These are phyloP conservation scores for Magnusiomyces magnusii DNA, from an alignment of 1,139 yeast genomes.

Conservation along the genomic window DNA sequence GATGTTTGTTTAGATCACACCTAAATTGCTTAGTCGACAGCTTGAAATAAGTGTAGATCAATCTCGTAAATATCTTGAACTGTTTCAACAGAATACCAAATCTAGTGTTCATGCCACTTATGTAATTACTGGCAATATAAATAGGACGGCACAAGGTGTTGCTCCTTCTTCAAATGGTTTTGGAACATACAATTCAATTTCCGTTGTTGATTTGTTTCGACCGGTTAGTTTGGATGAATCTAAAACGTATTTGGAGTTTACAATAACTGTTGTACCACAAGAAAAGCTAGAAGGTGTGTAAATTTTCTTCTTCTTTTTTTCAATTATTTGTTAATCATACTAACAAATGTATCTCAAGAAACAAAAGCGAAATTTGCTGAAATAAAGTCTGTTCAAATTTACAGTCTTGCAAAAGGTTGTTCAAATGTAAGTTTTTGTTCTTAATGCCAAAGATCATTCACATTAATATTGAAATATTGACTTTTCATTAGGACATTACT, in stretches of 20 bases:
- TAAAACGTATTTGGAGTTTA: neutral
- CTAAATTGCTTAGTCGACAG: constrained; percentile 13
- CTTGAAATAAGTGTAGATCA: constrained; percentile 10
- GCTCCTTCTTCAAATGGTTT: constrained; percentile 11
- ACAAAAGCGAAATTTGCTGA: constrained; percentile 8
- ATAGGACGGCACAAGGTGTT: constrained; percentile 3
- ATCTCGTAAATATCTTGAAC: constrained; percentile 17
- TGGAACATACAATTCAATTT: constrained; percentile 16
- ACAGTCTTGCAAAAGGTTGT: constrained; percentile 10
- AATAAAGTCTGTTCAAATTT: constrained; percentile 11
- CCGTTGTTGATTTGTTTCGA: constrained; percentile 19
- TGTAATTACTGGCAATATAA: constrained; percentile 17
- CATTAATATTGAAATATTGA: neutral
- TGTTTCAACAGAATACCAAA: constrained; percentile 17
- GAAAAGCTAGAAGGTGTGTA: constrained; percentile 12
- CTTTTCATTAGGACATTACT: constrained; percentile 8
- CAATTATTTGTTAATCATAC: neutral
- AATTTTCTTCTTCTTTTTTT: neutral
- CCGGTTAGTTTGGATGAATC: neutral
- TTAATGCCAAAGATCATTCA: too few relatives aligned
- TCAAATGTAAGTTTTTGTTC: constrained; percentile 8
- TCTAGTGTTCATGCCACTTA: constrained; percentile 21
- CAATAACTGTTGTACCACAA: constrained; percentile 12
- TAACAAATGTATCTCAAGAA: neutral
- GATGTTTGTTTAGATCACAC: constrained; percentile 11